Base-by-base conservation (phyloP, 1,284 basidiomycete species). In the Peniophora sp. region DNA sequence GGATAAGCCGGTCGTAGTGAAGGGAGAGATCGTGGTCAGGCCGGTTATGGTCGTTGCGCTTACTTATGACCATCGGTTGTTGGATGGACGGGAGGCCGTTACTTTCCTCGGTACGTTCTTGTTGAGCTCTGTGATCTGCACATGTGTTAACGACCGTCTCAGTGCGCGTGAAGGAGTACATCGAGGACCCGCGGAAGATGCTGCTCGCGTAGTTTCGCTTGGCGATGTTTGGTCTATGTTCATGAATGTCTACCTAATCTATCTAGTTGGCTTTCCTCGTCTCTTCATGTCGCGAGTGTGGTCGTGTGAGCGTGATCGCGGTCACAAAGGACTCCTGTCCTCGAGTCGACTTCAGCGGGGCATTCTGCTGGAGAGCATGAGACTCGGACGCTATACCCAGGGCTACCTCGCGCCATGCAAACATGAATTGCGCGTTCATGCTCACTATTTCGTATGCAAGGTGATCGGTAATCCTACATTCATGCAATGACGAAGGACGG, bases 31-130 rank as follows among this genome's bases (percentile, higher is more conserved):
- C 59, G 95, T 96, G 62, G 88, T 98, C 65, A 85, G 95, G 57
- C 93, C 93, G 25, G 92, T 98, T 73, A 98, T 97, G 95, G 83
- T 97, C 52, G 84, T 94, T 54, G 92, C 92, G 16, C 79, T 96
- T 54, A 97, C 94, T 2, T 97, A 97, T 69, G 95, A 99, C 72
- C 96, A 99, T 73, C 81, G 96, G 58, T 72, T 99, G 63, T 79
- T 99, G 58, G 96, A 99, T 65, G 96, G 96, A 45, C 79, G 96
- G 61, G 96, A 99, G 72, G 96, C 92, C 38, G 91, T 95, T 52
- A 97, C 94, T 38, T 97, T 99, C 92, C 85, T 99, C 58, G 92
- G 92, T 92, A 63, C 64, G 87, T 73, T 45, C 2, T 6, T 22
- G 12, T 20, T 45, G 41, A 52, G 6, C 46, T 32, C 47, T 63